These are phyloP conservation scores for Nematodospora anomalae DNA, from an alignment of 1,139 yeast species.

Conservation along the genomic window DNA sequence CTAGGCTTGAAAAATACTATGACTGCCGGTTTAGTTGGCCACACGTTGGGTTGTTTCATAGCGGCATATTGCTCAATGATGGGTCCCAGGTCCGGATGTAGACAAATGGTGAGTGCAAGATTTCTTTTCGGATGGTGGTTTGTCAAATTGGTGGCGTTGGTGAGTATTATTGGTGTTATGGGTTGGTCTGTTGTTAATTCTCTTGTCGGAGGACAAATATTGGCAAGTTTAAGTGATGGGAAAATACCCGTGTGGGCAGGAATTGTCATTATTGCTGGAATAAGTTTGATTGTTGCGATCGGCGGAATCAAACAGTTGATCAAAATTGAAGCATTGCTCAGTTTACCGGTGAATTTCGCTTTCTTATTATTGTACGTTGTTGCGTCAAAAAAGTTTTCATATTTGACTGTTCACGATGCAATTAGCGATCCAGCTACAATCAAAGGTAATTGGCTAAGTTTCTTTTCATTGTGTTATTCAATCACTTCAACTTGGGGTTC, in stretches of 20 bases:
- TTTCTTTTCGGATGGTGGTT: constrained; percentile 83
- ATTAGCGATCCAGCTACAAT: constrained; percentile 38
- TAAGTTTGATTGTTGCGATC: constrained; percentile 66
- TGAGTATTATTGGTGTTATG: constrained; percentile 70
- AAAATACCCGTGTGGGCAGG: constrained; percentile 72
- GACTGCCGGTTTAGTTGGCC: constrained; percentile 61
- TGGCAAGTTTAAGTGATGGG: constrained; percentile 61
- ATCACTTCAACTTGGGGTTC: constrained; percentile 92
- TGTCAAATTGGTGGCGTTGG: constrained; percentile 68
- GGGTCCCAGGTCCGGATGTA: constrained; percentile 87
- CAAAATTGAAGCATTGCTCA: constrained; percentile 64
- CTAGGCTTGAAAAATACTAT: constrained; percentile 65
- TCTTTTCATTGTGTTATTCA: constrained; percentile 73
- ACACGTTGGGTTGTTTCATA: constrained; percentile 63
- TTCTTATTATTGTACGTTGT: constrained; percentile 70
- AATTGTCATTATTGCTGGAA: constrained; percentile 63
- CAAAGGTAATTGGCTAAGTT: constrained; percentile 70
- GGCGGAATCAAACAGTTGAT: constrained; percentile 75
- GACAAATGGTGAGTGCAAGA: constrained; percentile 84
- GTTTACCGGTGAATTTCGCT: constrained; percentile 69
- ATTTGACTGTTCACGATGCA: constrained; percentile 40
- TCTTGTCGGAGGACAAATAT: constrained; percentile 83
- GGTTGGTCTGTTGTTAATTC: constrained; percentile 88
- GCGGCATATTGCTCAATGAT: constrained; percentile 81
- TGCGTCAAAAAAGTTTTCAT: constrained; percentile 53